Percentiles rank a stretch among this genome's conserved stretches.
These are phyloP conservation scores for Suaeda aralocaspica DNA, from an alignment of 148 eudicot genomes.

Conservation along the genomic window DNA sequence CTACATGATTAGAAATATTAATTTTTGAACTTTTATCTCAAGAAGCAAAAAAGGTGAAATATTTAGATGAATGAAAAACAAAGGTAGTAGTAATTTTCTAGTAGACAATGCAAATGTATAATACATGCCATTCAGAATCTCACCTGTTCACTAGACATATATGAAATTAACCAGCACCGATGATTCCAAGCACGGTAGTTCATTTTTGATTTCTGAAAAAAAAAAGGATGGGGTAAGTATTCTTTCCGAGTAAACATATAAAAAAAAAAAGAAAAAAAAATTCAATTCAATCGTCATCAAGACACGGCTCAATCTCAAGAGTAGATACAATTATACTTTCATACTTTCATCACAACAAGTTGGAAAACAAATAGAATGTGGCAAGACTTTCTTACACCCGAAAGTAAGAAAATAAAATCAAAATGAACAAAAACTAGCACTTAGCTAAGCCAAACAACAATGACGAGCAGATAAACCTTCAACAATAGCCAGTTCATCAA, in stretches of 20 bases:
- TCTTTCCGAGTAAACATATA: too few relatives aligned
- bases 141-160: conserved; percentile 67
- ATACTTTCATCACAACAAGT: background rate
- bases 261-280: conserved; percentile 26
- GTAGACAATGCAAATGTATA: background rate
- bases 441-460: conserved; percentile 24
- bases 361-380: background rate
- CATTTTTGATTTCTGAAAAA: conserved; percentile 79
- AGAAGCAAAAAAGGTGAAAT: too few relatives aligned
- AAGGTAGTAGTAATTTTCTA: background rate
- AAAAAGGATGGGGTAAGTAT: conserved; percentile 11
- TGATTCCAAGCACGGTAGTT: conserved; percentile 95
- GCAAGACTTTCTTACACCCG: background rate
- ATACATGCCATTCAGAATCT: conserved; percentile 20
- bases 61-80: too few relatives aligned
- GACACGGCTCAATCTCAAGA: background rate
- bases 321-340: too few relatives aligned
- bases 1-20: too few relatives aligned
- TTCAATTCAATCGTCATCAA: background rate
- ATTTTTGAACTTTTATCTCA: too few relatives aligned
- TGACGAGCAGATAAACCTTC: conserved; percentile 40
- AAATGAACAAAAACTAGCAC: background rate
- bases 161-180: conserved; percentile 71
- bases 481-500: conserved; percentile 36
- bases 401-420: background rate